Evolutionary conservation across 306 rosid genomes (phyloP).

Genomic region (Cicer cuneatum): DNA sequence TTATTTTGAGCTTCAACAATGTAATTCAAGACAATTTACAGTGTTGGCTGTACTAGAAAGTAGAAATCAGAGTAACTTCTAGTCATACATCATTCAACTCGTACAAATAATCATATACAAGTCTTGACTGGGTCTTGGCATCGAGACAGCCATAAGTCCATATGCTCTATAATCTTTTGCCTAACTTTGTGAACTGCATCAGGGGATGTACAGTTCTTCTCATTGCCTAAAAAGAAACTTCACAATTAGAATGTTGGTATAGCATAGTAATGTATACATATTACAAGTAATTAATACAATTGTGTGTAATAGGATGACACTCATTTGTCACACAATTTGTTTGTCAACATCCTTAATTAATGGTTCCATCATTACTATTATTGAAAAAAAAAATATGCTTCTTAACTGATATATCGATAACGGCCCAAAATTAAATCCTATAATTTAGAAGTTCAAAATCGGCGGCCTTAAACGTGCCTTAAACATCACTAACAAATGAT

Average conservation of each 20-base stretch:
- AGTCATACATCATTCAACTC: not conserved
- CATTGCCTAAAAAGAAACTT: conserved; percentile 61
- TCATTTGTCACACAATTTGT: not conserved
- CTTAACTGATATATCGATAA: conserved; percentile 20
- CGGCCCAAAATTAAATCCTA: conserved; percentile 3
- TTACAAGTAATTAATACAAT: not conserved
- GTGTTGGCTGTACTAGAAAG: conserved; percentile 6
- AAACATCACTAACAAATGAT: conserved; percentile 21
- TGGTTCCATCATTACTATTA: not conserved
- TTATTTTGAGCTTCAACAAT: conserved; percentile 20
- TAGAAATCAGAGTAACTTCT: conserved; percentile 28
- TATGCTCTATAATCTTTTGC: conserved; percentile 73
- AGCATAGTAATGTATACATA: not conserved
- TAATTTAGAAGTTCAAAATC: not conserved
- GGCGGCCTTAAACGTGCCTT: not conserved
- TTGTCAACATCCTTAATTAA: not conserved
- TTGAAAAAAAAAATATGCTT: not conserved
- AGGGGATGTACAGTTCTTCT: conserved; percentile 73
- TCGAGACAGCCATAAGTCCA: conserved; percentile 87
- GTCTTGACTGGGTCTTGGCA: conserved; percentile 52
- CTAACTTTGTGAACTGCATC: conserved; percentile 82
- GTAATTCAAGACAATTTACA: conserved; percentile 9
- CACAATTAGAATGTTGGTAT: conserved; percentile 30
- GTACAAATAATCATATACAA: conserved; percentile 43
- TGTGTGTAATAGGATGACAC: not conserved